A percentile compares a stretch with the other conserved stretches of the same genome.
Conservation (phyloP, 352 stramenopile genomes). For the Lagenidium sp. region DNA sequence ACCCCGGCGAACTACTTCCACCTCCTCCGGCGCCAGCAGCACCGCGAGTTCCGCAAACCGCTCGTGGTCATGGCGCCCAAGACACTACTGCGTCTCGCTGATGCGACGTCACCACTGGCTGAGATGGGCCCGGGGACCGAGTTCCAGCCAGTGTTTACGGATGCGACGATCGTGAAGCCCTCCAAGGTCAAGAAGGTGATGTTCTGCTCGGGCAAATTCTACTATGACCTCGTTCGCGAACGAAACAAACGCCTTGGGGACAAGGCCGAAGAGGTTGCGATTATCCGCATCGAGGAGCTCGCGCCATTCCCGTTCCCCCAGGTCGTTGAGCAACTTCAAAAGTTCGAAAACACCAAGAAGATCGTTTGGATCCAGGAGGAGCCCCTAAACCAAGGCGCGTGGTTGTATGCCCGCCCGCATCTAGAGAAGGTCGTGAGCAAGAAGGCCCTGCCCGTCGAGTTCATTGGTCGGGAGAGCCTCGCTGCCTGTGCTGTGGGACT, state of each 20-base stretch:
- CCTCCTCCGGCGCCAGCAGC: conserved; percentile 87
- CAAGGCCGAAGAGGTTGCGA: conserved; percentile 36
- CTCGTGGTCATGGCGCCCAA: conserved; percentile 73
- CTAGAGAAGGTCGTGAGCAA: conserved; percentile 64
- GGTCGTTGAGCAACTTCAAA: conserved; percentile 36
- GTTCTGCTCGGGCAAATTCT: conserved; percentile 82
- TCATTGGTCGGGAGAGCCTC: conserved; percentile 65
- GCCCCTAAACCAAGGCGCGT: conserved; percentile 72
- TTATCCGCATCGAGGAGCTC: conserved; percentile 74
- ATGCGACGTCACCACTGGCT: conserved; percentile 54
- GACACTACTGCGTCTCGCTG: conserved; percentile 55
- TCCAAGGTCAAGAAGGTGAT: conserved; percentile 58
- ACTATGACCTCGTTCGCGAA: conserved; percentile 76
- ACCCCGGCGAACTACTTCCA: conserved; percentile 97
- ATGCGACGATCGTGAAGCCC: conserved; percentile 32
- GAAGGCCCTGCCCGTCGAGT: conserved; percentile 44
- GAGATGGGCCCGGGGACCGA: conserved; percentile 44
- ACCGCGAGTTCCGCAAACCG: conserved; percentile 65
- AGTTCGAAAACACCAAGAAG: conserved; percentile 54
- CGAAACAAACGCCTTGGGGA: conserved; percentile 32
- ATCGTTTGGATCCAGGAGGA: conserved; percentile 81
- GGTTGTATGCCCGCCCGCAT: conserved; percentile 58
- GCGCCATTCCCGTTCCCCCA: conserved; percentile 81
- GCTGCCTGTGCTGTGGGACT: conserved; percentile 62
- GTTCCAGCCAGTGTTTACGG: conserved; percentile 64